These are phyloP conservation scores for Pyrus hybrid DNA, from an alignment of 331 rosid genomes.

Conservation along the genomic window DNA sequence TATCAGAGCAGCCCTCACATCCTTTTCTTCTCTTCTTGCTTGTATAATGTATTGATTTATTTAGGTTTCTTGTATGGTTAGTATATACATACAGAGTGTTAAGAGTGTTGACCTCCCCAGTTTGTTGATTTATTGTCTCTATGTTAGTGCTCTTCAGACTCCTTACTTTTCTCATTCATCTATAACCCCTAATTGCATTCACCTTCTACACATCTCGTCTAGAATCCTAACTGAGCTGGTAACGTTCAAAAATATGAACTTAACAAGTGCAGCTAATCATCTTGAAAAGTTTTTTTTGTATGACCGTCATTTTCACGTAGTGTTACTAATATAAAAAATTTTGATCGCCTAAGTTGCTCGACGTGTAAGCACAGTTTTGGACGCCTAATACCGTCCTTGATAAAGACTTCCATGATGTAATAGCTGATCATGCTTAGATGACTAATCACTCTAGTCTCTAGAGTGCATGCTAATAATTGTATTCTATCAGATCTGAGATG, in stretches of 20 bases:
- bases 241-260: not conserved
- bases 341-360: too few relatives aligned
- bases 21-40: not conserved
- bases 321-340: not conserved
- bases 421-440: conserved; percentile 2
- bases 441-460: not conserved
- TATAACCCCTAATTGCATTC: too few relatives aligned
- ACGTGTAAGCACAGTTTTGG: too few relatives aligned
- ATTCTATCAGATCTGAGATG: conserved; percentile 1
- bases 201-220: too few relatives aligned
- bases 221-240: too few relatives aligned
- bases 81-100: not conserved
- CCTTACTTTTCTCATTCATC: too few relatives aligned
- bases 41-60: conserved; percentile 28
- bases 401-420: conserved; percentile 13
- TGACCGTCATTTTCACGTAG: not conserved
- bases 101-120: not conserved
- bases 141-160: too few relatives aligned
- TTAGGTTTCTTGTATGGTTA: conserved; percentile 1
- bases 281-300: not conserved
- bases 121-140: not conserved
- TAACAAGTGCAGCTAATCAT: not conserved
- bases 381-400: not conserved
- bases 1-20: not conserved
- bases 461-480: not conserved